phyloP scores from a whole-genome alignment of 1,139 yeast species.

The Blastobotrys aristatus region DNA sequence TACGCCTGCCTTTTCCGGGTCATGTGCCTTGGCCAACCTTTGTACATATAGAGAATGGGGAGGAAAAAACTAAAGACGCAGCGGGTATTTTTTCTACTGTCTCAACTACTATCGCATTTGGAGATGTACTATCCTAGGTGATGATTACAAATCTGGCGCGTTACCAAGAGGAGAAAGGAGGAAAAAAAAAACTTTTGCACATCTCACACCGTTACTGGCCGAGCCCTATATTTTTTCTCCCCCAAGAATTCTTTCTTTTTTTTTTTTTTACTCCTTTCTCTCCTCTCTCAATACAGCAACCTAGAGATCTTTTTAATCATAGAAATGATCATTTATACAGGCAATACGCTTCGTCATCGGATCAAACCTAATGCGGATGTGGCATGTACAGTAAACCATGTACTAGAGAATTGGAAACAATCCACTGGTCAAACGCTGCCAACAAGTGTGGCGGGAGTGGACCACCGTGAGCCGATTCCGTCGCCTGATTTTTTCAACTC shows the following conservation, averaged over 20 bases:
- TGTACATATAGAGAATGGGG: no score
- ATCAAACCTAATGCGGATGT: slow-evolving; percentile 13
- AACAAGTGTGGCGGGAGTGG: not conserved
- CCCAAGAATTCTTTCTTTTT: not conserved
- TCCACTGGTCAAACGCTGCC: slow-evolving; percentile 1
- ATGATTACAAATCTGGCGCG: no score
- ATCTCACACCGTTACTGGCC: not conserved
- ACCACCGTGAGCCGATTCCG: not conserved
- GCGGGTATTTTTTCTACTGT: no score
- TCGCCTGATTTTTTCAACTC: slow-evolving; percentile 2
- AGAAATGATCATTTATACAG: slow-evolving; percentile 10
- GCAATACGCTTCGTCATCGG: slow-evolving; percentile 11
- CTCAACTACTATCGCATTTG: no score
- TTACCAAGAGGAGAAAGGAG: not conserved
- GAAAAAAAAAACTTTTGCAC: not conserved
- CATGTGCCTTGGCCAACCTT: no score
- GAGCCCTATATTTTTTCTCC: not conserved
- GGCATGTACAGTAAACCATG: slow-evolving; percentile 1
- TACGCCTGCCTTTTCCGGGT: no score
- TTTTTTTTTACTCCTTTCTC: no score
- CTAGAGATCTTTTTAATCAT: no score
- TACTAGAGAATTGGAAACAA: slow-evolving; percentile 6
- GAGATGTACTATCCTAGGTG: no score
- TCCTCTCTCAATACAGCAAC: no score
- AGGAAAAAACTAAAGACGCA: no score